These are phyloP conservation scores for Rosa hybrid DNA, from an alignment of 331 rosid genomes.

Conservation along the genomic window DNA sequence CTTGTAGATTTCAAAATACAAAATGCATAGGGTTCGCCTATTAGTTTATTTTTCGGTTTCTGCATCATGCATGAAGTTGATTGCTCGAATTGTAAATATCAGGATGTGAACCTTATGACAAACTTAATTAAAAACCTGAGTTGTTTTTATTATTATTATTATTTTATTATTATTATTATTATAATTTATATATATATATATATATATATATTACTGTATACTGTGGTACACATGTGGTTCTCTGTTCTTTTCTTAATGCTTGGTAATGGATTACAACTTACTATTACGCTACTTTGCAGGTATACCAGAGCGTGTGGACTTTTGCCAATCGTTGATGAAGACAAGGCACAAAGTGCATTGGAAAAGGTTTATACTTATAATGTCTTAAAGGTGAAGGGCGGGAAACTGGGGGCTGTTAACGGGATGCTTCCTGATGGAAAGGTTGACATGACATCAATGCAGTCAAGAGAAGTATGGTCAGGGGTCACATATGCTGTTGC, in stretches of 20 bases:
- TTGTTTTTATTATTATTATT: too few relatives aligned
- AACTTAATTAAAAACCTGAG: not conserved
- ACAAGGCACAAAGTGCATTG: constrained; percentile 67
- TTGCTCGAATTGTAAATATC: not conserved
- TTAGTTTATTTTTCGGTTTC: not conserved
- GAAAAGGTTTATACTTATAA: constrained; percentile 63
- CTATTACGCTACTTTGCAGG: constrained; percentile 42
- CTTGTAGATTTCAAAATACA: not conserved
- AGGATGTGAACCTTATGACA: not conserved
- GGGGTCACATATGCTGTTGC: constrained; percentile 94
- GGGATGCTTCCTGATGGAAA: constrained; percentile 94
- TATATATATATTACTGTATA: not conserved
- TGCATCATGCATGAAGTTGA: not conserved
- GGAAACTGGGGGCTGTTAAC: constrained; percentile 85
- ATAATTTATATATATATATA: too few relatives aligned
- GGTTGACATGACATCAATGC: constrained; percentile 75
- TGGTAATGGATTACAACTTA: constrained; percentile 21
- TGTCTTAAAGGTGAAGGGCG: constrained; percentile 71
- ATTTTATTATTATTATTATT: too few relatives aligned
- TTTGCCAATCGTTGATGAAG: constrained; percentile 71
- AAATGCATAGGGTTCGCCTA: not conserved
- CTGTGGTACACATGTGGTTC: constrained; percentile 1
- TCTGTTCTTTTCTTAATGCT: constrained; percentile 13
- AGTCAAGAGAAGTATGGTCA: constrained; percentile 95
- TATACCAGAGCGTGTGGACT: constrained; percentile 89